These are phyloP conservation scores for Xylaria polymorpha DNA, from an alignment of 2,329 filamentous ascomycete genomes.

Conservation along the genomic window DNA sequence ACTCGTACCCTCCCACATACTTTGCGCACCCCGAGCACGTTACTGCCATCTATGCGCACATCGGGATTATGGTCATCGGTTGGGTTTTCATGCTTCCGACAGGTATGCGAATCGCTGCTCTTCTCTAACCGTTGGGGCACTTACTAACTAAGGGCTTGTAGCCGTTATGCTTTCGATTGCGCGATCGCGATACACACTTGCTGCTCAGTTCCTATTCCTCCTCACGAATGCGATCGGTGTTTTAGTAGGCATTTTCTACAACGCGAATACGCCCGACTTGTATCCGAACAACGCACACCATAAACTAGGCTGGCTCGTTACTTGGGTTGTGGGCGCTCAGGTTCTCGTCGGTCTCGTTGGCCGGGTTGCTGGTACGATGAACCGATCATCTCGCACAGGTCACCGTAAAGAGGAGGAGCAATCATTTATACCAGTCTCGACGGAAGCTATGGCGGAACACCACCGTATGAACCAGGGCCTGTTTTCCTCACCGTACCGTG, in stretches of 20 bases:
- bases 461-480: slow-evolving; percentile 56
- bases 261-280: slow-evolving; percentile 82
- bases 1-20: slow-evolving; percentile 53
- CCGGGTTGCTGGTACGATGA: slow-evolving; percentile 63
- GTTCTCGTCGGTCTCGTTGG: slow-evolving; percentile 74
- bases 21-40: slow-evolving; percentile 55
- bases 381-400: slow-evolving; percentile 30
- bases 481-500: slow-evolving; percentile 59
- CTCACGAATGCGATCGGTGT: slow-evolving; percentile 72
- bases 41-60: slow-evolving; percentile 65
- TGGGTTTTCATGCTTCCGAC: slow-evolving; percentile 78
- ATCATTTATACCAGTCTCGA: slow-evolving; percentile 72
- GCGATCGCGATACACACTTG: slow-evolving; percentile 78
- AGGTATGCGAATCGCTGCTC: slow-evolving; percentile 57
- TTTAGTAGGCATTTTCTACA: slow-evolving; percentile 76
- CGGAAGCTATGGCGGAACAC: slow-evolving; percentile 64
- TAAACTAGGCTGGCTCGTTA: slow-evolving; percentile 86
- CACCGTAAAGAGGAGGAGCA: slow-evolving; percentile 59
- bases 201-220: slow-evolving; percentile 75
- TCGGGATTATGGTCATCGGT: slow-evolving; percentile 72
- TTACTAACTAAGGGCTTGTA: slow-evolving; percentile 52
- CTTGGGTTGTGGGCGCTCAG: slow-evolving; percentile 77
- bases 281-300: slow-evolving; percentile 91
- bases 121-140: neutral
- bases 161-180: slow-evolving; percentile 88